These are phyloP conservation scores for Jacaranda copaia DNA, from an alignment of 257 asterid genomes.

Conservation along the genomic window DNA sequence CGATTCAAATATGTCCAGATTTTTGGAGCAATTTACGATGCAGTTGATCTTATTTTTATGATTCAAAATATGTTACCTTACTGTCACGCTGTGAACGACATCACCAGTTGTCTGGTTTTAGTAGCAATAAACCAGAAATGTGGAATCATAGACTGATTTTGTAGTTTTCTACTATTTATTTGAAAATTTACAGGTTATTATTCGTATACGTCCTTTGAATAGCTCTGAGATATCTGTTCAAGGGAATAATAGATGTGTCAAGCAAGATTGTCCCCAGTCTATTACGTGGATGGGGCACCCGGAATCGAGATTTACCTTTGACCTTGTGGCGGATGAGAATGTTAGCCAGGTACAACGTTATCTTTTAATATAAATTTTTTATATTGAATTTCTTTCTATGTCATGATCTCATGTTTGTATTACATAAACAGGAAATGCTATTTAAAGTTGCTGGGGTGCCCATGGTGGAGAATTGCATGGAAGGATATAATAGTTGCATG, in stretches of 20 bases:
- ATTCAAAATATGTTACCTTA: background rate
- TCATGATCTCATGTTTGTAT: conserved; percentile 26
- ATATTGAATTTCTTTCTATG: background rate
- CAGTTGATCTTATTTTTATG: background rate
- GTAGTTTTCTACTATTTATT: background rate
- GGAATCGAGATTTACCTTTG: conserved; percentile 88
- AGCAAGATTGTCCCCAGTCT: conserved; percentile 88
- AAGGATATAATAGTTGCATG: conserved; percentile 98
- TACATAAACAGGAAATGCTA: conserved; percentile 76
- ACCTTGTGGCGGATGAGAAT: conserved; percentile 88
- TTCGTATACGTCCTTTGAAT: conserved; percentile 85
- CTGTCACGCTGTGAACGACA: background rate
- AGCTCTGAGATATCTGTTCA: conserved; percentile 76
- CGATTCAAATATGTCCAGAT: background rate
- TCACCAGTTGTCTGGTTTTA: background rate
- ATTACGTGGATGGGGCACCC: conserved; percentile 92
- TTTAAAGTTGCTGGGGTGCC: conserved; percentile 92
- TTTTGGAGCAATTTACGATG: background rate
- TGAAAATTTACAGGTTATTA: conserved; percentile 69
- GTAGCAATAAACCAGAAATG: background rate
- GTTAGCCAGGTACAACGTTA: conserved; percentile 76
- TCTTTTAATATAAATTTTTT: background rate
- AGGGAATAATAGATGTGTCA: conserved; percentile 78
- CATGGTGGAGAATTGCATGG: conserved; percentile 97
- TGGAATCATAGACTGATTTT: background rate